Conservation (phyloP, 768 basidiomycete genomes). For the Russula brevipes region DNA sequence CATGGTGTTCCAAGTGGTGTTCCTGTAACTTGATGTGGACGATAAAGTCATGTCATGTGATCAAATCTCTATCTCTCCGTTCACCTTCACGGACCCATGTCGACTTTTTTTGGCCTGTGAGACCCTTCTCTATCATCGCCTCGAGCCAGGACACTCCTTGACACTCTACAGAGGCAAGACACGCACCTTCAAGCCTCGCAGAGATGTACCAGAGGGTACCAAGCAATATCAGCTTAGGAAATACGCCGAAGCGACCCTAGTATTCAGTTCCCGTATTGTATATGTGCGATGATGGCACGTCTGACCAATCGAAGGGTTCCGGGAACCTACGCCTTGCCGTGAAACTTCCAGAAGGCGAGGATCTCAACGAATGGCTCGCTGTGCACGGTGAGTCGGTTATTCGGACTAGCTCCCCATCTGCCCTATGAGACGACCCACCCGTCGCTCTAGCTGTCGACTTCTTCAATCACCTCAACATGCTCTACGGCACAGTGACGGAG, state of each 20-base stretch:
- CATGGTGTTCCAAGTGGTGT: too few relatives aligned
- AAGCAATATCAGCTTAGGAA: conserved; percentile 98
- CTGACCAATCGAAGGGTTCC: conserved; percentile 59
- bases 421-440: neutral
- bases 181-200: conserved; percentile 93
- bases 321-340: conserved; percentile 93
- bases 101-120: conserved; percentile 85
- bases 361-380: conserved; percentile 98
- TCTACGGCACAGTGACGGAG: conserved; percentile 97
- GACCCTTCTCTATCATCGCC: conserved; percentile 29
- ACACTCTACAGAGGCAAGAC: conserved; percentile 64
- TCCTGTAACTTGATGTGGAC: too few relatives aligned
- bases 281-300: neutral
- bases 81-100: conserved; percentile 43
- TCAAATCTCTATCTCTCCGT: neutral
- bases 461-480: conserved; percentile 99
- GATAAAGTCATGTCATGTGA: neutral
- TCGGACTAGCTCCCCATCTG: neutral
- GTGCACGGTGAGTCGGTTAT: conserved; percentile 69
- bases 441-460: conserved; percentile 82
- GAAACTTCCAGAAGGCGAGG: conserved; percentile 93
- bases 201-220: conserved; percentile 91
- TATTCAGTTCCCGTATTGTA: conserved; percentile 32
- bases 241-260: conserved; percentile 94
- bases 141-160: neutral